Evolutionary conservation across 2,329 filamentous ascomycete genomes (phyloP), one percentile per base, ranked within the genome.

Genomic region (Botryotinia calthae): DNA sequence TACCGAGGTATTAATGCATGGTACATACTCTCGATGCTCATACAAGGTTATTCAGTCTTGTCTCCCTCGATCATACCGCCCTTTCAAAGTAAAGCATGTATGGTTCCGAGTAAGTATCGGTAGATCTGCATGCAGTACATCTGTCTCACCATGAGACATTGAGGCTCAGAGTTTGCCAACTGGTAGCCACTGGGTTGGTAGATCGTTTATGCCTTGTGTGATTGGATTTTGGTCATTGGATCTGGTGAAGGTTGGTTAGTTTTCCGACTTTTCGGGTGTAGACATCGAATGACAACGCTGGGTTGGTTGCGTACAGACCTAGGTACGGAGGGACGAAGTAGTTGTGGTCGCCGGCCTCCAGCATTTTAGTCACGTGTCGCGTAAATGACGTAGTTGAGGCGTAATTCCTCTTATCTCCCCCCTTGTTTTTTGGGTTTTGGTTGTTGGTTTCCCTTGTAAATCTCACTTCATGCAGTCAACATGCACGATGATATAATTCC

Each of bases 301-400:
- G 8, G 51, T 9, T 56, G 51, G 7, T 56, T 56, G n/a, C 25
- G 4, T 48, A 46, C 44, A 46, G 12, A 18, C 37, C 37, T 37
- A 1, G 37, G 37, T 37, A 7, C 37, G 37, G 37, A 37, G 37
- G 37, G 37, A 37, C 22, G 2, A 51, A 10, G 48, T n/a, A 16
- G 37, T 42, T 4, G 4, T 42, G 25, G 34, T 54, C 25, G 48
- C n/a, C 48, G 18, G 16, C 14, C 25, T 56, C 65, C 48, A 42
- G 8, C 65, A 56, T 56, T 5, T 2, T 3, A 31, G n/a, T 67
- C 65, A 67, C 64, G 64, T 67, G 64, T 1, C 6, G 0, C 8
- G 5, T 54, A 20, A 34, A 37, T 67, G 65, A 67, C 65, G 65
- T 67, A 67, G 63, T 34, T 22, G 64, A 66, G 63, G 63, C 44